phyloP scores from a whole-genome alignment of 306 rosid species.

The Acacia crassicarpa region DNA sequence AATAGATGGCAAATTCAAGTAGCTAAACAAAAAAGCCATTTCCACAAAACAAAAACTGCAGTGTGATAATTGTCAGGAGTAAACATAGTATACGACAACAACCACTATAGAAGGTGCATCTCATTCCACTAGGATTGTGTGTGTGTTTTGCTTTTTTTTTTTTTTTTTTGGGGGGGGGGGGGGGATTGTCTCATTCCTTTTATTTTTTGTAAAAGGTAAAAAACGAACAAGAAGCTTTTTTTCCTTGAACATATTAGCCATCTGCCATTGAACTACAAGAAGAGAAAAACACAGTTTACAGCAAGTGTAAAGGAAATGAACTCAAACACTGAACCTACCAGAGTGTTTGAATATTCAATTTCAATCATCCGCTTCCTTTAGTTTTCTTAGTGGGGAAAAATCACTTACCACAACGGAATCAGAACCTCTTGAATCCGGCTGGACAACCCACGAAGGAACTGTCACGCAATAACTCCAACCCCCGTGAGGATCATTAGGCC shows the following conservation, averaged over 20 bases:
- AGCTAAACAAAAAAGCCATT: neutral
- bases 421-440: constrained; percentile 58
- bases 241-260: neutral
- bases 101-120: neutral
- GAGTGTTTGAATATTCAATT: neutral
- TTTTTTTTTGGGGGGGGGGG: too few relatives aligned
- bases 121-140: neutral
- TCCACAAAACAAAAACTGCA: neutral
- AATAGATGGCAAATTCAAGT: neutral
- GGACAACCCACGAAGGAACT: constrained; percentile 71
- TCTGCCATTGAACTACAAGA: neutral
- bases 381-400: neutral
- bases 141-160: too few relatives aligned
- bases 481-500: constrained; percentile 71
- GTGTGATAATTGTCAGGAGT: neutral
- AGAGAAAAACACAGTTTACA: neutral
- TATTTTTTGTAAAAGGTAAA: neutral
- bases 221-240: neutral
- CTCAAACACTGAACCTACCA: neutral
- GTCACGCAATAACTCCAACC: constrained; percentile 82
- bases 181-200: too few relatives aligned
- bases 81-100: neutral
- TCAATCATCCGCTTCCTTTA: neutral
- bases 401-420: constrained; percentile 67
- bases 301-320: neutral